Percentiles rank a stretch among this genome's conserved stretches.
Conservation (phyloP, 495 filamentous ascomycete genomes). For the Tuber brumale region DNA sequence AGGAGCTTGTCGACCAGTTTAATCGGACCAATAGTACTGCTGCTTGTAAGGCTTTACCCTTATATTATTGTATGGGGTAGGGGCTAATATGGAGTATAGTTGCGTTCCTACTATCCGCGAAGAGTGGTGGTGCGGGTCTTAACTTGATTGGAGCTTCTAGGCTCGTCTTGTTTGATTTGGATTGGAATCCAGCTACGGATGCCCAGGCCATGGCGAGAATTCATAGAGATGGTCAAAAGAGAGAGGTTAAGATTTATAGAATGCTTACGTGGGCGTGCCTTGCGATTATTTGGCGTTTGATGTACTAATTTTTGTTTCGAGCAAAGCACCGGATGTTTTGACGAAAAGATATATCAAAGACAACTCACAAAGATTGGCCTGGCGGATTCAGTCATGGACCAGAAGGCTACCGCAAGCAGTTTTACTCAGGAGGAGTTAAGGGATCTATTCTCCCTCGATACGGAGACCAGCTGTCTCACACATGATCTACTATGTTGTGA, state of each 20-base stretch:
- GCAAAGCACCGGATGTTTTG: constrained; percentile 54
- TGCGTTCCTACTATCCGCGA: constrained; percentile 74
- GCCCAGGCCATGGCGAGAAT: constrained; percentile 81
- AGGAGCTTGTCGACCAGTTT: constrained; percentile 70
- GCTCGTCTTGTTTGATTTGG: constrained; percentile 70
- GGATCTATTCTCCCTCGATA: constrained; percentile 65
- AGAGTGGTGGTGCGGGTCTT: constrained; percentile 67
- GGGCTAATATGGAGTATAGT: constrained; percentile 37
- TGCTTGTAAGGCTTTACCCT: constrained; percentile 8
- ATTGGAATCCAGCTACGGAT: constrained; percentile 80
- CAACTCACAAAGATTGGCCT: constrained; percentile 66
- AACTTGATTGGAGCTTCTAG: constrained; percentile 74
- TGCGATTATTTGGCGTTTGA: not conserved
- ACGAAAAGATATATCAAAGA: constrained; percentile 82
- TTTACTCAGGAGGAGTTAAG: constrained; percentile 65
- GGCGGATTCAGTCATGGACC: constrained; percentile 45
- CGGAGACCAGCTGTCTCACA: constrained; percentile 55
- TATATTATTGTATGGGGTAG: constrained; percentile 46
- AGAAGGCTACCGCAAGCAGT: constrained; percentile 53
- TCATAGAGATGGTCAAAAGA: constrained; percentile 70
- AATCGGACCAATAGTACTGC: constrained; percentile 49
- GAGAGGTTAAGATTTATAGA: constrained; percentile 65
- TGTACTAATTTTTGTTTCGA: not conserved
- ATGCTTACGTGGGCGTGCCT: constrained; percentile 50
- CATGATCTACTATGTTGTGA: constrained; percentile 64